Percentiles rank a stretch among this genome's conserved stretches.
Conservation (phyloP, 1,284 basidiomycete genomes). For the Rhizoctonia solani region DNA sequence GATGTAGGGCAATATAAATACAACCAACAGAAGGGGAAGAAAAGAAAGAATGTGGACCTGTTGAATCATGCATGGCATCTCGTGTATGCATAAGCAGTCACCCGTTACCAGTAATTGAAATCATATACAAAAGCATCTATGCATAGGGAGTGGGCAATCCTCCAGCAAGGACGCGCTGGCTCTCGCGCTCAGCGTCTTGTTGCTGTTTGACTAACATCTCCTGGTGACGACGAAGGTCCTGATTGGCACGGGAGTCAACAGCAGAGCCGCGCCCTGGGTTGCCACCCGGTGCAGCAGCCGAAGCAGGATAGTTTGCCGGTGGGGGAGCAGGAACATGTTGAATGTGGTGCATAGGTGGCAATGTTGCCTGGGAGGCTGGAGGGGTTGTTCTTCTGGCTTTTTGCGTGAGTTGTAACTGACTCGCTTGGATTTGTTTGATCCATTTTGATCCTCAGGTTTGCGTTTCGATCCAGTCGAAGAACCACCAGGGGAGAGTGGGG, state of each 20-base stretch:
- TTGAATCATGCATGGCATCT: no score
- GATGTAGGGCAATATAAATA: no score
- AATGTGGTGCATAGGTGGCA: constrained; percentile 28
- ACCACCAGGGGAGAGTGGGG: constrained; percentile 7
- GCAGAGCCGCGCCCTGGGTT: background rate
- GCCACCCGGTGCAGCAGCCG: background rate
- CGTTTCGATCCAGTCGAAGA: constrained; percentile 18
- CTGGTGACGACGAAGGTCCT: constrained; percentile 20
- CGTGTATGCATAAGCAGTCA: no score
- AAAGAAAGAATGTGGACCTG: no score
- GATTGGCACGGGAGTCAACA: constrained; percentile 19
- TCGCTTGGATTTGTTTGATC: background rate
- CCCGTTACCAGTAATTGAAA: no score
- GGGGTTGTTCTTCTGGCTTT: constrained; percentile 1
- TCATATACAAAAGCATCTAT: constrained; percentile 11
- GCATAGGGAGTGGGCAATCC: constrained; percentile 24
- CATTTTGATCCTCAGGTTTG: constrained; percentile 13
- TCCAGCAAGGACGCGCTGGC: constrained; percentile 24
- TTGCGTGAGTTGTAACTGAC: constrained; percentile 11
- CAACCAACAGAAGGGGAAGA: no score
- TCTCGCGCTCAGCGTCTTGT: constrained; percentile 32
- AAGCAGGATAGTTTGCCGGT: background rate
- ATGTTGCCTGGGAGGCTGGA: background rate
- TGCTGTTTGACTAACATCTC: constrained; percentile 30
- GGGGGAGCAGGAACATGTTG: constrained; percentile 22